A percentile compares a stretch with the other conserved stretches of the same genome.
Conservation (phyloP, 352 stramenopile species). For the Globisporangium apiculatum region DNA sequence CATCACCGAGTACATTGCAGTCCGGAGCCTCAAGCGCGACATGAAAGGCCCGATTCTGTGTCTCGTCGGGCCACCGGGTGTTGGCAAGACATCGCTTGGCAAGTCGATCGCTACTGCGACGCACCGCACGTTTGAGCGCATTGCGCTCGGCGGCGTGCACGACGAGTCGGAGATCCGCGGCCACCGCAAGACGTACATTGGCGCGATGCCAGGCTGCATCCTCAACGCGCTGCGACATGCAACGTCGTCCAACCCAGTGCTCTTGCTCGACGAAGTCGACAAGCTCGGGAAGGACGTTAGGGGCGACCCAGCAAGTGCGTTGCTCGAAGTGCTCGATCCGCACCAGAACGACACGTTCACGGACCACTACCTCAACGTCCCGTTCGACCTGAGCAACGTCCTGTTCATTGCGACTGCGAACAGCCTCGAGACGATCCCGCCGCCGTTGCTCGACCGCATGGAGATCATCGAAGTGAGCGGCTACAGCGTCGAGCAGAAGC, state of each 20-base stretch:
- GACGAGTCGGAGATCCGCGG: slow-evolving; percentile 83
- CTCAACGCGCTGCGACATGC: slow-evolving; percentile 68
- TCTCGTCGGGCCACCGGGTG: slow-evolving; percentile 76
- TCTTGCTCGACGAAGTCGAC: slow-evolving; percentile 86
- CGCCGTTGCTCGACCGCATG: slow-evolving; percentile 77
- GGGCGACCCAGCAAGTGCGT: slow-evolving; percentile 52
- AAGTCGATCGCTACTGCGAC: slow-evolving; percentile 74
- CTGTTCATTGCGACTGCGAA: slow-evolving; percentile 86
- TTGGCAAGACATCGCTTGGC: slow-evolving; percentile 80
- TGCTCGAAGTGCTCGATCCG: slow-evolving; percentile 83
- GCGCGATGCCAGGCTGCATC: slow-evolving; percentile 82
- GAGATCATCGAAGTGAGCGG: slow-evolving; percentile 77
- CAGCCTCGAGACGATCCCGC: slow-evolving; percentile 69
- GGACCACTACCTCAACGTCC: slow-evolving; percentile 82
- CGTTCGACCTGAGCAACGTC: slow-evolving; percentile 83
- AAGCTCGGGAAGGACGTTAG: slow-evolving; percentile 76
- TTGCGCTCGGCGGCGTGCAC: slow-evolving; percentile 72
- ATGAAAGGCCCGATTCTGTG: slow-evolving; percentile 87
- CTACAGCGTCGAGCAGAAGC: slow-evolving; percentile 81
- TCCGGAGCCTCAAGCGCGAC: slow-evolving; percentile 70
- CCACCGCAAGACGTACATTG: slow-evolving; percentile 85
- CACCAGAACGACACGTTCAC: slow-evolving; percentile 85
- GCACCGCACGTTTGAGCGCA: slow-evolving; percentile 66
- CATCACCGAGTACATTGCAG: slow-evolving; percentile 84
- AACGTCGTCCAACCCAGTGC: slow-evolving; percentile 68